Conservation (phyloP, 805 yeast genomes). For the Lipomyces orientalis region DNA sequence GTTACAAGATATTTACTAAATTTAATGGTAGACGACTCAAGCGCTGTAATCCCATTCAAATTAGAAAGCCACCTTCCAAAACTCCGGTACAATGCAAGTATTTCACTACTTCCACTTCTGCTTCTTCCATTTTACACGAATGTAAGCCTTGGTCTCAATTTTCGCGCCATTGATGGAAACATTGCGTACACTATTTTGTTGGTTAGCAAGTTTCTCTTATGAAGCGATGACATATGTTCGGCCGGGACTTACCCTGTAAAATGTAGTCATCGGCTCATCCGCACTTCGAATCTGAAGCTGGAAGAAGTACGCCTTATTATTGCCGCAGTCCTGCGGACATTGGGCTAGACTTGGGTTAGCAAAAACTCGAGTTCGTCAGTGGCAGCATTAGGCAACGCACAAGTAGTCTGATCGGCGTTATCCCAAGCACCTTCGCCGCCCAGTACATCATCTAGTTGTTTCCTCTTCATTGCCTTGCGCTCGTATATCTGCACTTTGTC, state of each 20-base stretch:
- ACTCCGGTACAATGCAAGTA: not conserved
- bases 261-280: constrained; percentile 99
- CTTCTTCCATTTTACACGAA: too few relatives aligned
- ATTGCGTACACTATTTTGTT: constrained; percentile 69
- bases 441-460: constrained; percentile 92
- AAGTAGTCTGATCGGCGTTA: constrained; percentile 90
- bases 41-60: not conserved
- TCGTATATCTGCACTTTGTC: constrained; percentile 81
- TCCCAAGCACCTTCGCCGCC: constrained; percentile 99
- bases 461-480: constrained; percentile 79
- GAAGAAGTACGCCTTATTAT: constrained; percentile 92
- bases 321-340: constrained; percentile 92
- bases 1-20: not conserved
- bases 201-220: not conserved
- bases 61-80: not conserved
- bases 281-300: constrained; percentile 97
- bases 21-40: not conserved
- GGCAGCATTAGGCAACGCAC: constrained; percentile 12
- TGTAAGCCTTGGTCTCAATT: constrained; percentile 53
- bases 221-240: too few relatives aligned
- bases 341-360: constrained; percentile 55
- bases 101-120: not conserved
- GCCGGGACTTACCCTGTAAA: constrained; percentile 62
- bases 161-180: constrained; percentile 97
- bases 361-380: not conserved